Percentiles rank a stretch among this genome's conserved stretches.
Evolutionary conservation across 2,329 filamentous ascomycete species (phyloP).

Genomic region (Apiospora koreana): DNA sequence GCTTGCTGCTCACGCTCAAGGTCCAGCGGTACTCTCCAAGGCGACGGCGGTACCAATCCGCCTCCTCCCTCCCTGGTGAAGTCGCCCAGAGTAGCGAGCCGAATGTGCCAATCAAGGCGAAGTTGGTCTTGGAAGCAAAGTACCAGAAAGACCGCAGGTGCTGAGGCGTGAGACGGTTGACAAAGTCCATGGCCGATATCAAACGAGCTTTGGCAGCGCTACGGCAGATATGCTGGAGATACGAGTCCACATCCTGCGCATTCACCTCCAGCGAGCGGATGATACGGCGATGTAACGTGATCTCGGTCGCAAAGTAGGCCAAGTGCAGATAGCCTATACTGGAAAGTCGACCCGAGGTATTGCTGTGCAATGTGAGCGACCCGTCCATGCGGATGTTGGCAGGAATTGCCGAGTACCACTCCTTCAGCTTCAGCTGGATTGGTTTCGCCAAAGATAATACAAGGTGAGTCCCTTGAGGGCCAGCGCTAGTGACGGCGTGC

Average conservation of each 20-base stretch:
- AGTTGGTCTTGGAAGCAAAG: constrained; percentile 85
- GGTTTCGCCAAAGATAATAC: constrained; percentile 77
- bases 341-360: constrained; percentile 48
- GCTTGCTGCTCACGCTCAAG: constrained; percentile 79
- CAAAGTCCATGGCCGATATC: constrained; percentile 96
- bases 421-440: constrained; percentile 78
- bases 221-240: constrained; percentile 89
- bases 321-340: constrained; percentile 81
- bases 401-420: constrained; percentile 77
- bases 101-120: constrained; percentile 93
- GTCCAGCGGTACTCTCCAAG: constrained; percentile 94
- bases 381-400: constrained; percentile 65
- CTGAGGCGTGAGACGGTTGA: constrained; percentile 83
- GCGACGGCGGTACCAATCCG: constrained; percentile 85
- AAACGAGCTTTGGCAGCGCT: constrained; percentile 91
- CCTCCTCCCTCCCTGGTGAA: constrained; percentile 82
- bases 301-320: constrained; percentile 91
- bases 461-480: constrained; percentile 68
- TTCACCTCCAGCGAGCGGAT: constrained; percentile 71
- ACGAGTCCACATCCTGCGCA: constrained; percentile 62
- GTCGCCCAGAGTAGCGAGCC: constrained; percentile 89
- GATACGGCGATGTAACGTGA: constrained; percentile 88
- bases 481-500: constrained; percentile 66
- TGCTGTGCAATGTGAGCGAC: constrained; percentile 45
- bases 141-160: constrained; percentile 94